phyloP scores from a whole-genome alignment of 1,139 yeast species.

The Magnusiomyces ingens region DNA sequence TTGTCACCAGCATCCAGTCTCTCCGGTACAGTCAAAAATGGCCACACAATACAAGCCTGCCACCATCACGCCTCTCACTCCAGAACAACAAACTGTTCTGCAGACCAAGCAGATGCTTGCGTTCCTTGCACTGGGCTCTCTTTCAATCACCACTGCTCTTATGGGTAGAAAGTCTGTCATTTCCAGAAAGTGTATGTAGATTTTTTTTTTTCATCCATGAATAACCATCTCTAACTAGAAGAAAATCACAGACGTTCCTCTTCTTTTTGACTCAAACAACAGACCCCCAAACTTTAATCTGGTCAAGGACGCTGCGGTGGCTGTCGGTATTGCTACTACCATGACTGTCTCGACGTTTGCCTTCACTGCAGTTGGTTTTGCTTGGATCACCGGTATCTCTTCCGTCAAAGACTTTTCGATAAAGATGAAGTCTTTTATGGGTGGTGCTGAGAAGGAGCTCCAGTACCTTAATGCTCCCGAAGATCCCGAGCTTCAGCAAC shows the following conservation, averaged over 20 bases:
- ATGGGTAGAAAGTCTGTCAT: constrained; percentile 69
- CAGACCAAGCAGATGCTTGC: constrained; percentile 53
- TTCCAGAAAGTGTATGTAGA: constrained; percentile 53
- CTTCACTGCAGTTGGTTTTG: constrained; percentile 66
- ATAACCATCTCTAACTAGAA: not conserved
- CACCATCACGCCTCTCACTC: constrained; percentile 1
- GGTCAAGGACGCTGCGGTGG: constrained; percentile 79
- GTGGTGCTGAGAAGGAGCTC: constrained; percentile 60
- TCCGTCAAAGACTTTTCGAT: constrained; percentile 63
- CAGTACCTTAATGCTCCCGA: constrained; percentile 45
- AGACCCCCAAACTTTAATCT: constrained; percentile 76
- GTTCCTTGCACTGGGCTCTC: constrained; percentile 65
- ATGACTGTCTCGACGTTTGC: constrained; percentile 67
- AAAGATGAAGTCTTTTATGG: constrained; percentile 58
- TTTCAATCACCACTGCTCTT: constrained; percentile 66
- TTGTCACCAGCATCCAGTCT: too few relatives aligned
- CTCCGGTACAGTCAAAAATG: too few relatives aligned
- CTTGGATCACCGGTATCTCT: constrained; percentile 74
- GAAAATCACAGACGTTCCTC: constrained; percentile 47
- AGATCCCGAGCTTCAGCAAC: constrained; percentile 57
- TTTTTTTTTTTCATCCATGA: too few relatives aligned
- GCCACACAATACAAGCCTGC: not conserved
- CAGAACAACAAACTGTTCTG: constrained; percentile 6
- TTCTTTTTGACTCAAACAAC: constrained; percentile 78
- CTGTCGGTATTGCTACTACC: constrained; percentile 75